Base-by-base conservation (phyloP, 768 basidiomycete genomes). In the Harrya chromipes region DNA sequence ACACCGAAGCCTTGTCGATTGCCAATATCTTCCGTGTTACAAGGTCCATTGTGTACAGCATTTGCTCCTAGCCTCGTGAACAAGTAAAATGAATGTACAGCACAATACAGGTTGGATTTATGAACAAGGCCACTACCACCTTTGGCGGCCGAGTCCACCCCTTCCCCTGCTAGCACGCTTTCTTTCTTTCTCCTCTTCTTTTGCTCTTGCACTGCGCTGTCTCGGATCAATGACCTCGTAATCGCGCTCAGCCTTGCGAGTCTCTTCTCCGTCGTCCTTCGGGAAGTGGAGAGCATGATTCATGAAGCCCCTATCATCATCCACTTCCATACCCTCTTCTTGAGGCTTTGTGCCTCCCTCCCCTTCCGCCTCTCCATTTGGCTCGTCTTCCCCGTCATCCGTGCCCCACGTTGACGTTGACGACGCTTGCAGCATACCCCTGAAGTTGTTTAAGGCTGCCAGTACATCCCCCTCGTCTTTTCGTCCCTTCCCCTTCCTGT, bases 141-240 rank as follows among this genome's bases (percentile, higher is more conserved):
- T 63, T 10, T 59, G 31, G 1, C 53, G 59, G 27, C 55, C 40
- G 4, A 13, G 44, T 19, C 63, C 61, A 20, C 59, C 54, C 47
- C 49, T 66, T 16, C 54, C 61, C 40, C 53, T 66, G 11, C 56
- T 50, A 2, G 64, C 69, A 12, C 67, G 65, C 45, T 83, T 88
- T 59, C 83, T 72, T 51, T 87, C 86, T 56, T 75, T 73, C 58
- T 90, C 89, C 62, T 93, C 90, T 59, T 91, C 86, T 59, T 75
- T 81, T 21, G 90, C 90, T 41, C 80, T 71, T 20, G 86, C 87
- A 38, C 84, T 77, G 47, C 90, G 70, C 41, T 80, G 78, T 50
- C 90, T 71, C 0, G 90, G 90, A 63, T 93, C 90, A 63, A 93
- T 93, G 23, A 93, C 90, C 69, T 93, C 90, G 60, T 91, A 92